phyloP scores from a whole-genome alignment of 1,284 basidiomycete species.

The Amylostereum chailletii region DNA sequence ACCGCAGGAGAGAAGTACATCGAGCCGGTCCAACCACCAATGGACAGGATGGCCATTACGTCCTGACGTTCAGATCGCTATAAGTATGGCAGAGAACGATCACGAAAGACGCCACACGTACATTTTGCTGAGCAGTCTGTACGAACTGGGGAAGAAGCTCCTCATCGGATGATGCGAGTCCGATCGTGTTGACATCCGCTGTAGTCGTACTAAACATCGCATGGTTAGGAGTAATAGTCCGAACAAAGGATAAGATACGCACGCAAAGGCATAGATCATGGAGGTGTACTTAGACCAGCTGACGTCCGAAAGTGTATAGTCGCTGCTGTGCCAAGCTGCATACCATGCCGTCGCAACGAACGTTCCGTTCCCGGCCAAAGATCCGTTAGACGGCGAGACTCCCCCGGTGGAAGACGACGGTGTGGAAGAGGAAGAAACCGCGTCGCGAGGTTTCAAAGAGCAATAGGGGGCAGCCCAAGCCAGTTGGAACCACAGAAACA shows the following conservation, averaged over 20 bases:
- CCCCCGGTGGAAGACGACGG: background rate
- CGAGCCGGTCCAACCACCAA: slow-evolving; percentile 87
- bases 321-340: slow-evolving; percentile 40
- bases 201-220: slow-evolving; percentile 30
- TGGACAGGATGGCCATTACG: slow-evolving; percentile 68
- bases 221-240: background rate
- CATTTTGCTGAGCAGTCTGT: slow-evolving; percentile 42
- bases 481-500: slow-evolving; percentile 2
- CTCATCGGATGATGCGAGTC: slow-evolving; percentile 32
- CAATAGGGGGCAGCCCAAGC: slow-evolving; percentile 4
- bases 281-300: slow-evolving; percentile 49
- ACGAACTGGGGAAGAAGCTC: slow-evolving; percentile 44
- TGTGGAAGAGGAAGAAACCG: background rate
- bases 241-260: slow-evolving; percentile 18
- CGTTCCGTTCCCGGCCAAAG: slow-evolving; percentile 6
- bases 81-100: slow-evolving; percentile 3
- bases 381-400: background rate
- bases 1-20: slow-evolving; percentile 72
- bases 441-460: background rate
- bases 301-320: slow-evolving; percentile 33
- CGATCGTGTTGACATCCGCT: slow-evolving; percentile 30
- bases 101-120: slow-evolving; percentile 20
- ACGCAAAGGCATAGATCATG: slow-evolving; percentile 54
- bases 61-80: slow-evolving; percentile 22
- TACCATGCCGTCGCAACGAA: slow-evolving; percentile 48